Base-by-base conservation (phyloP, 176 grass and related monocot genomes). In the Raddia distichophylla region DNA sequence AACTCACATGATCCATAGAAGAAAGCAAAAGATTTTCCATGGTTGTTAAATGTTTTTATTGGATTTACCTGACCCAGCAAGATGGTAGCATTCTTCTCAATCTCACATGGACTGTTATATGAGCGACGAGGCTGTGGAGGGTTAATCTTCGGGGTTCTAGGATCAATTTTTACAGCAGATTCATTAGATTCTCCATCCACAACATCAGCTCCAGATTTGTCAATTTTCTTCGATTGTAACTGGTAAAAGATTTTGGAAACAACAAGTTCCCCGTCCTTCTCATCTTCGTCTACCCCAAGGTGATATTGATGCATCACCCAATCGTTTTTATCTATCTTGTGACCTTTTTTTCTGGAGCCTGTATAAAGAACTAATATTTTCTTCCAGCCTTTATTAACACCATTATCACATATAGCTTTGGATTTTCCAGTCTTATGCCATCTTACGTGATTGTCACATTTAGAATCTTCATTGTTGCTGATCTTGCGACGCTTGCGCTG, bases 301-400 rank as follows among this genome's bases (percentile, higher is more conserved):
- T 95, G 91, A 27, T 90, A 95, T 37, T 99, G 87, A 93, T 93
- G 91, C 80, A 99, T 95, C 52, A 80, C 91, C 96, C 93, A 99
- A 46, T 88, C 86, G 53, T 77, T 69, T 81, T 60, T 91, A 2
- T 69, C 47, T 55, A 47, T 83, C 56, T 71, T 93, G 76, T 15
- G 6, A 1, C 35, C 46, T 13, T 65, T 56, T 34, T n/a, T 63
- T 54, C 82, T 75, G 6, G 62, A 67, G 64, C 73, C 77, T 82
- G 49, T 91, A 80, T 81, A 77, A 45, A 99, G 91, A 79, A 93
- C 89, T 70, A 99, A 48, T 76, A 99, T 99, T 82, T 95, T 95
- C 73, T 91, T 99, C 93, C 91, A 99, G 7, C 93, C 95, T 80
- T 84, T 93, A 19, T 19, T 62, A 43, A 79, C 66, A 66, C 92